Evolutionary conservation across 164 flowering plant species (phyloP), one percentile per base, ranked within the genome.

Genomic region (Liriodendron chinense): DNA sequence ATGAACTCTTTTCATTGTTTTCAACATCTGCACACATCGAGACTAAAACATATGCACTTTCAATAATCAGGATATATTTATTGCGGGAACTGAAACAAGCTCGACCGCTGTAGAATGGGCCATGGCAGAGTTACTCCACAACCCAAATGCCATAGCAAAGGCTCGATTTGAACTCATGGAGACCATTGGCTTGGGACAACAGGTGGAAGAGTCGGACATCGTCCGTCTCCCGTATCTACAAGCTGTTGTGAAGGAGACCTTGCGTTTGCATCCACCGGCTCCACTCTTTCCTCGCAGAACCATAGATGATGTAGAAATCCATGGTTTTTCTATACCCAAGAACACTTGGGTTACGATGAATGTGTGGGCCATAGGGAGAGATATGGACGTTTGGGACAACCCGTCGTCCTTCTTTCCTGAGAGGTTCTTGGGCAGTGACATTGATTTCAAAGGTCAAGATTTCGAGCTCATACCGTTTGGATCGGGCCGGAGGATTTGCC

Each of bases 381-480:
- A 34, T 34, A 4, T 5, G 4, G 43, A 34, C 4, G 43, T 34
- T 34, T 34, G 43, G 43, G 43, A 4, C 43, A 5, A 34, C 4
- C 43, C 43, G 43, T 34, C 6, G 43, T 34, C 43, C 43, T 34
- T 34, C 43, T 34, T 34, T 34, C 88, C 86, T 0, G 88, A 85
- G 75, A 85, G 87, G 73, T 85, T 85, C 64, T 63, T 85, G 1
- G 77, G 43, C 2, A 34, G 43, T 34, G 43, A 34, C 43, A 34
- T 34, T 34, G 43, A 34, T 5, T 34, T 34, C 43, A 34, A 34
- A 50, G 70, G 76, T 6, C 76, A 22, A 7, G 22, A 67, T 23
- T 77, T 73, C 28, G 70, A 69, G 73, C 56, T 68, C 0, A 47
- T 72, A n/a, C 79, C 82, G 4, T 79, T 76, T 59, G 79, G 82